Conservation (phyloP, 306 rosid species). For the Lathyrus sativus region DNA sequence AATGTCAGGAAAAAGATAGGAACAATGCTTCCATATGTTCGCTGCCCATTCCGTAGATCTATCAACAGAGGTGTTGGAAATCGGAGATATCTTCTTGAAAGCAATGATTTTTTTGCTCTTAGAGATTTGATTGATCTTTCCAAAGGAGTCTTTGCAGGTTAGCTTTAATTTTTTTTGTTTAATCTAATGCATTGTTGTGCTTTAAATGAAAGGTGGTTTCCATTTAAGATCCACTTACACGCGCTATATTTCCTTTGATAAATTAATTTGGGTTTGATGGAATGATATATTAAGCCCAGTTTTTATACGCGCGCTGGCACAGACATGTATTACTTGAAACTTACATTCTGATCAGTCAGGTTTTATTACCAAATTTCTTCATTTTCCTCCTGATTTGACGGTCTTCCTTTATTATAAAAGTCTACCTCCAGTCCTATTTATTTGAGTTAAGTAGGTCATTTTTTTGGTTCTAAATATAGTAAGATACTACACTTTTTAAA, state of each 20-base stretch:
- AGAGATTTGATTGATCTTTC: slow-evolving; percentile 98
- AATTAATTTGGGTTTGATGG: slow-evolving; percentile 32
- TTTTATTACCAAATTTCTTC: neutral
- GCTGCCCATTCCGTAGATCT: slow-evolving; percentile 80
- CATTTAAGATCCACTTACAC: slow-evolving; percentile 17
- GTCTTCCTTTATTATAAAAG: neutral
- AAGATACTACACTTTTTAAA: neutral
- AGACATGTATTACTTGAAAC: slow-evolving; percentile 17
- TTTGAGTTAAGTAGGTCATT: neutral
- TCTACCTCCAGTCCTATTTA: neutral
- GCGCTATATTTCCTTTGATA: neutral
- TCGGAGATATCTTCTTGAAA: slow-evolving; percentile 85
- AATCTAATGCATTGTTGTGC: slow-evolving; percentile 19
- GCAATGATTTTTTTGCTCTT: slow-evolving; percentile 95
- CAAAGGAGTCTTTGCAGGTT: slow-evolving; percentile 96
- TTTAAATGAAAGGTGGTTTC: slow-evolving; percentile 10
- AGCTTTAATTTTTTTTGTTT: slow-evolving; percentile 40
- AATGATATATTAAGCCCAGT: slow-evolving; percentile 19
- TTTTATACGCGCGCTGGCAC: slow-evolving; percentile 13
- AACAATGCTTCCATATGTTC: slow-evolving; percentile 79
- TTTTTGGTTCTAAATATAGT: neutral
- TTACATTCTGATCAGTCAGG: slow-evolving; percentile 10
- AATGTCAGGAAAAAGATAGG: slow-evolving; percentile 83
- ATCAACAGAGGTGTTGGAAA: slow-evolving; percentile 83
- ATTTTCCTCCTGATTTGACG: neutral